These are phyloP conservation scores for Ophiocordyceps camponoti-saundersi DNA, from an alignment of 2,329 filamentous ascomycete genomes.

Conservation along the genomic window DNA sequence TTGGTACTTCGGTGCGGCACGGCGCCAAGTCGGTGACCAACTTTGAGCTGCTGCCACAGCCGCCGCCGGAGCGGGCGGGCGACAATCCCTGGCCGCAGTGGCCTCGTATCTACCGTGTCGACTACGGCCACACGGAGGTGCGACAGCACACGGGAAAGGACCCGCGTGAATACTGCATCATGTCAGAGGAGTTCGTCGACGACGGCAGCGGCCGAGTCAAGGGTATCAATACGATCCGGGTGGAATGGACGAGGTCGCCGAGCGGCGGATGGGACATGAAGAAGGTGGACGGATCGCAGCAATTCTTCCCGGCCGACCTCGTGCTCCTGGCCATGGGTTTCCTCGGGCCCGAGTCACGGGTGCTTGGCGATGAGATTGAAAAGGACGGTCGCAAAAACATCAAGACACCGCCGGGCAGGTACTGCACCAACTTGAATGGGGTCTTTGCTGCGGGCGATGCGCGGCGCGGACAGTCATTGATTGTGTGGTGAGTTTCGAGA, in stretches of 20 bases:
- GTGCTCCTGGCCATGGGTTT: conserved; percentile 96
- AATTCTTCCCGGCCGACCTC: conserved; percentile 92
- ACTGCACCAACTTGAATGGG: conserved; percentile 73
- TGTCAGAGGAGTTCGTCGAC: conserved; percentile 92
- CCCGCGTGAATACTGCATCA: conserved; percentile 92
- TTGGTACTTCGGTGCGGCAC: conserved; percentile 88
- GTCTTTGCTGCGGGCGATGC: conserved; percentile 93
- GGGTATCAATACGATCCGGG: conserved; percentile 88
- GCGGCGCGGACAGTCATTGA: conserved; percentile 82
- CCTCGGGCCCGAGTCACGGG: conserved; percentile 78
- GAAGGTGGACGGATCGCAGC: conserved; percentile 79
- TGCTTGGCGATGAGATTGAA: conserved; percentile 76
- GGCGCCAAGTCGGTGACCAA: conserved; percentile 92
- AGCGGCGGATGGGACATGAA: conserved; percentile 97
- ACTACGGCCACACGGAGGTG: conserved; percentile 92
- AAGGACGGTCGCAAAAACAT: conserved; percentile 89
- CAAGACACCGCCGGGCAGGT: conserved; percentile 79
- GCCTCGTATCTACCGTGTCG: conserved; percentile 95
- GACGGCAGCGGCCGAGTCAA: conserved; percentile 77
- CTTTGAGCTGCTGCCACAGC: conserved; percentile 89
- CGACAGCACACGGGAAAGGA: conserved; percentile 93
- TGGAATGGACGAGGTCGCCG: conserved; percentile 87
- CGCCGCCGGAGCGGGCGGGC: conserved; percentile 71
- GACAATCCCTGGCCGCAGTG: conserved; percentile 99
- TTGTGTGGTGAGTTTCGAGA: conserved; percentile 61